Conservation (phyloP, 2,329 filamentous ascomycete species). For the Grosmannia huntii region DNA sequence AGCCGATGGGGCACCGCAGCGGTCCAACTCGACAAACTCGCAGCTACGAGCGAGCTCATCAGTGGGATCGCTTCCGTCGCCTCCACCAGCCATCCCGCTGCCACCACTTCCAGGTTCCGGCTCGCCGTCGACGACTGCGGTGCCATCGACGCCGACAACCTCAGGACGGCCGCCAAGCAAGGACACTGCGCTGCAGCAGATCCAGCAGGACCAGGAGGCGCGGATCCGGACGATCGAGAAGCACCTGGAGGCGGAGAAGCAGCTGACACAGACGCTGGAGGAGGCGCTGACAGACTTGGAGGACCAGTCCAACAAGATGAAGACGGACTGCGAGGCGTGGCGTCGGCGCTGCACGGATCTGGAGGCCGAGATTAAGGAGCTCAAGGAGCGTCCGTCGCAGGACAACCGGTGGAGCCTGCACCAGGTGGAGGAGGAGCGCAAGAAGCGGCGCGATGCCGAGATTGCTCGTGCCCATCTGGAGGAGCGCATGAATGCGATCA, state of each 20-base stretch:
- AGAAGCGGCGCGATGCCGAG: conserved; percentile 83
- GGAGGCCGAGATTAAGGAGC: conserved; percentile 58
- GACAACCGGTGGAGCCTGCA: conserved; percentile 62
- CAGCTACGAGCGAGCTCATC: conserved; percentile 77
- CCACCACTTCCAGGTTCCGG: conserved; percentile 65
- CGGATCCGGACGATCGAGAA: conserved; percentile 95
- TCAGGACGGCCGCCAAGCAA: conserved; percentile 63
- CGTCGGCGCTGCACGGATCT: conserved; percentile 70
- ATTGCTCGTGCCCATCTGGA: conserved; percentile 79
- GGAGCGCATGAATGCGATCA: conserved; percentile 86
- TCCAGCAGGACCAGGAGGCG: conserved; percentile 88
- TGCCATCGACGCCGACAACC: conserved; percentile 40
- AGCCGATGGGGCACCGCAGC: conserved; percentile 28
- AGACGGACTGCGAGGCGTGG: conserved; percentile 81
- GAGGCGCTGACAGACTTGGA: conserved; percentile 93
- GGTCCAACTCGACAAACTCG: conserved; percentile 48
- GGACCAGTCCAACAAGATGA: conserved; percentile 80
- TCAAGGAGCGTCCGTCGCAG: conserved; percentile 40
- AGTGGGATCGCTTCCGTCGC: conserved; percentile 75
- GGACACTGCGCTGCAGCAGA: conserved; percentile 61
- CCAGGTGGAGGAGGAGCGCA: conserved; percentile 90
- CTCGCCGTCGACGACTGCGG: conserved; percentile 26
- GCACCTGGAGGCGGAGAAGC: conserved; percentile 88
- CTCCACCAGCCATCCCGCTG: conserved; percentile 89
- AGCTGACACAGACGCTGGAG: conserved; percentile 87